Evolutionary conservation across 2,329 filamentous ascomycete species (phyloP).

Genomic region (Dactylonectria estremocensis): DNA sequence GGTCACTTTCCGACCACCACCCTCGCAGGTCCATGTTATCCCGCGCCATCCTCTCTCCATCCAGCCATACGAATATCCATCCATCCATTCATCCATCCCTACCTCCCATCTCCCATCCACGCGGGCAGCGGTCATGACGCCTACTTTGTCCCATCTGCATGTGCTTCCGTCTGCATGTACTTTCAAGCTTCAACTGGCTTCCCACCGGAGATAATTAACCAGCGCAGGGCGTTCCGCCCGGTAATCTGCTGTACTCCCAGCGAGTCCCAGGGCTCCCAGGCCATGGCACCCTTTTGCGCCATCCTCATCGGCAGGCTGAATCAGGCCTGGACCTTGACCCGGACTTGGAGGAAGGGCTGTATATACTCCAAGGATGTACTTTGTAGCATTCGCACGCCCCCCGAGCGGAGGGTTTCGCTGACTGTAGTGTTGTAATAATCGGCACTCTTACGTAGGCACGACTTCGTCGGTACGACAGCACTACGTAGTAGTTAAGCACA

Average conservation of each 20-base stretch:
- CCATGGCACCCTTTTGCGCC: background rate
- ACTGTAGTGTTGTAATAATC: background rate
- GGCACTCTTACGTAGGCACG: background rate
- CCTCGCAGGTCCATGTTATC: background rate
- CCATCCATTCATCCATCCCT: background rate
- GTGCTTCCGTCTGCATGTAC: too few species aligned
- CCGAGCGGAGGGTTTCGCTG: background rate
- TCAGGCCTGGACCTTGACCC: constrained; percentile 1
- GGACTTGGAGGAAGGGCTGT: background rate
- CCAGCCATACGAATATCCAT: too few species aligned
- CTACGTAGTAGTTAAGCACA: too few species aligned
- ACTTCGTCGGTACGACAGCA: too few species aligned
- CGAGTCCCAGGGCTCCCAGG: too few species aligned
- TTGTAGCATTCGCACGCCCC: background rate
- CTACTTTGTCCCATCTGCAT: background rate
- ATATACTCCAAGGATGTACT: background rate
- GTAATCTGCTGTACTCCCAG: background rate
- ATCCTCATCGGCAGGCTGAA: background rate
- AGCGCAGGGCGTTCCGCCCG: background rate
- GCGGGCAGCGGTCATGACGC: background rate
- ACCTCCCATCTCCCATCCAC: background rate
- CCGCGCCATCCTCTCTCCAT: background rate
- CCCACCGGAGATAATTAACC: background rate
- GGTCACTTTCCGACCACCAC: background rate
- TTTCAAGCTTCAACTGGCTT: background rate